phyloP scores from a whole-genome alignment of 2,329 filamentous ascomycete species.

The Clarireedia paspali region DNA sequence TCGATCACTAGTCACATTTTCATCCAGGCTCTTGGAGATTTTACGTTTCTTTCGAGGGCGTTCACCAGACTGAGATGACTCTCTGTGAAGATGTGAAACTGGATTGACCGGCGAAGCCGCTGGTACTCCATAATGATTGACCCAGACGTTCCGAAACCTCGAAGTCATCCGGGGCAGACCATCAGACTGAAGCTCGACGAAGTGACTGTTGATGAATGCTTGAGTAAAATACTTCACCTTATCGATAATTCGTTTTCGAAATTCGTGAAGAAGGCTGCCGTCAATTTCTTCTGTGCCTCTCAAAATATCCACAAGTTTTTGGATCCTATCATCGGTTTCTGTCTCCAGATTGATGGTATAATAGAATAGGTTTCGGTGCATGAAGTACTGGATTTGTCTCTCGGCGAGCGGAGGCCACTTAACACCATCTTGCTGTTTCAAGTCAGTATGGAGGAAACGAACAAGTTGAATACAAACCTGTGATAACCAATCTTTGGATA shows the following conservation, averaged over 20 bases:
- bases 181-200: constrained; percentile 2
- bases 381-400: constrained; percentile 6
- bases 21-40: neutral
- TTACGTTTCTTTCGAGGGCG: neutral
- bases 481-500: constrained; percentile 6
- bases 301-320: neutral
- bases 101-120: neutral
- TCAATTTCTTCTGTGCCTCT: neutral
- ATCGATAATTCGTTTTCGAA: constrained; percentile 1
- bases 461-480: neutral
- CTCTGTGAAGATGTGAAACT: too few relatives aligned
- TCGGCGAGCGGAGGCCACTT: constrained; percentile 3
- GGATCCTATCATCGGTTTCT: constrained; percentile 1
- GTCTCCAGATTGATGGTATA: neutral
- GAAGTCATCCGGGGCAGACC: constrained; percentile 3
- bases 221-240: constrained; percentile 6
- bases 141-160: constrained; percentile 6
- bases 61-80: neutral
- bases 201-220: constrained; percentile 4
- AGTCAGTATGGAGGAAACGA: neutral
- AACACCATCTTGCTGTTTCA: neutral
- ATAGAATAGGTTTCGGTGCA: constrained; percentile 6
- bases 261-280: neutral
- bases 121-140: neutral
- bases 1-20: neutral